phyloP scores from a whole-genome alignment of 139 green algal genomes.

The Choricystis sp. region DNA sequence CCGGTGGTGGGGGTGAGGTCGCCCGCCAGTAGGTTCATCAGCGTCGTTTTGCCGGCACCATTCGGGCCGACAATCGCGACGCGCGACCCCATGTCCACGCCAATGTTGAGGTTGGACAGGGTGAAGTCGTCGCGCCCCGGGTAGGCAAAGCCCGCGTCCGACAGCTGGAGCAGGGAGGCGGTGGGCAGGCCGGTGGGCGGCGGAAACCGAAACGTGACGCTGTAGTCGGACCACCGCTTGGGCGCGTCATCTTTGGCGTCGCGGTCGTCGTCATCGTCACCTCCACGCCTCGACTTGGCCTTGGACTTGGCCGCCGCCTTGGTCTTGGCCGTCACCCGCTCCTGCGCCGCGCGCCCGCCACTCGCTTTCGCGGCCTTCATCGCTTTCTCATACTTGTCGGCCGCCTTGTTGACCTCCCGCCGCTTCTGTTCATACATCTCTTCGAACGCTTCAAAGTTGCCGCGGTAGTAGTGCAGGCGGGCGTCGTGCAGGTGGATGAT shows the following conservation, averaged over 20 bases:
- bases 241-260: conserved; percentile 20
- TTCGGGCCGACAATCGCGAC: conserved; percentile 96
- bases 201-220: conserved; percentile 86
- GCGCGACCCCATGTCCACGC: conserved; percentile 93
- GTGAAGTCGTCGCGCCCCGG: conserved; percentile 80
- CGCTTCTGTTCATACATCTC: conserved; percentile 98
- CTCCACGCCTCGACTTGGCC: conserved; percentile 11
- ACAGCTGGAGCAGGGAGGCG: conserved; percentile 62
- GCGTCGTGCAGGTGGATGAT: conserved; percentile 99
- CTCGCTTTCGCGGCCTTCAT: conserved; percentile 65
- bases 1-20: conserved; percentile 77
- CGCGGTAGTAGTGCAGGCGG: conserved; percentile 81
- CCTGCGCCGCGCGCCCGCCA: conserved; percentile 10
- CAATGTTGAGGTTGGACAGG: conserved; percentile 85
- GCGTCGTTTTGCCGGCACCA: conserved; percentile 73
- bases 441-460: conserved; percentile 90
- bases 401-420: conserved; percentile 76
- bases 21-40: conserved; percentile 94
- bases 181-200: conserved; percentile 76
- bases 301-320: conserved; percentile 41
- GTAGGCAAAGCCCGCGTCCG: conserved; percentile 91
- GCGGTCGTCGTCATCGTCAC: conserved; percentile 24
- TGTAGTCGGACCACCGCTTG: conserved; percentile 67
- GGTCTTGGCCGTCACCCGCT: conserved; percentile 39
- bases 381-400: conserved; percentile 86